These are phyloP conservation scores for Vinca major DNA, from an alignment of 305 asterid genomes.

Conservation along the genomic window DNA sequence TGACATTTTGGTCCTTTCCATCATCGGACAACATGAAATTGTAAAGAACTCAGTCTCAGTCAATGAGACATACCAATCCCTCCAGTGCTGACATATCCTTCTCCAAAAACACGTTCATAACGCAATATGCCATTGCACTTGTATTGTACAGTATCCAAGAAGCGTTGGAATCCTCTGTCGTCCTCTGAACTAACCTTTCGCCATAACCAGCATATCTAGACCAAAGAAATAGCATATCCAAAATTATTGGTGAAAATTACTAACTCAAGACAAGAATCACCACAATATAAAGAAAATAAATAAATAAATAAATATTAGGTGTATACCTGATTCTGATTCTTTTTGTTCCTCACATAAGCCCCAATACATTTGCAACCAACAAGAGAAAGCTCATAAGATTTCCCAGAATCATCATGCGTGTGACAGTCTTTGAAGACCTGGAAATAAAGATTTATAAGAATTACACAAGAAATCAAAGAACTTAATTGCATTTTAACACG, in stretches of 20 bases:
- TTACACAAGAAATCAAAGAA: constrained; percentile 2
- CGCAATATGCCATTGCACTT: constrained; percentile 81
- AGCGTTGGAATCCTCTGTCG: constrained; percentile 77
- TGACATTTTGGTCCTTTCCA: background rate
- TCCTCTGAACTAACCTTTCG: constrained; percentile 69
- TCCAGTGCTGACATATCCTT: constrained; percentile 95
- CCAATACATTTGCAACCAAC: constrained; percentile 83
- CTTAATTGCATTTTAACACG: background rate
- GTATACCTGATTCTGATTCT: constrained; percentile 85
- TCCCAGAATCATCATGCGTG: constrained; percentile 37
- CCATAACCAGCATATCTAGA: constrained; percentile 94
- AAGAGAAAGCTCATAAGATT: constrained; percentile 66
- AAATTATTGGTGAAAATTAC: background rate
- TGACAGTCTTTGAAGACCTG: constrained; percentile 79
- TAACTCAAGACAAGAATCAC: background rate
- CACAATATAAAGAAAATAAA: background rate
- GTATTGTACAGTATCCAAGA: constrained; percentile 88
- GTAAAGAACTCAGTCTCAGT: background rate
- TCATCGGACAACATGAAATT: background rate
- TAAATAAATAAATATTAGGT: background rate
- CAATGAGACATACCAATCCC: constrained; percentile 54
- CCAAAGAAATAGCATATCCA: background rate
- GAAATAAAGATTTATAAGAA: constrained; percentile 9
- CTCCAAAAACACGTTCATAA: constrained; percentile 88
- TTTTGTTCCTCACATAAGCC: constrained; percentile 82